Evolutionary conservation across 1,284 basidiomycete genomes (phyloP), one percentile per base, ranked within the genome.

Genomic region (Ganoderma resinaceum): DNA sequence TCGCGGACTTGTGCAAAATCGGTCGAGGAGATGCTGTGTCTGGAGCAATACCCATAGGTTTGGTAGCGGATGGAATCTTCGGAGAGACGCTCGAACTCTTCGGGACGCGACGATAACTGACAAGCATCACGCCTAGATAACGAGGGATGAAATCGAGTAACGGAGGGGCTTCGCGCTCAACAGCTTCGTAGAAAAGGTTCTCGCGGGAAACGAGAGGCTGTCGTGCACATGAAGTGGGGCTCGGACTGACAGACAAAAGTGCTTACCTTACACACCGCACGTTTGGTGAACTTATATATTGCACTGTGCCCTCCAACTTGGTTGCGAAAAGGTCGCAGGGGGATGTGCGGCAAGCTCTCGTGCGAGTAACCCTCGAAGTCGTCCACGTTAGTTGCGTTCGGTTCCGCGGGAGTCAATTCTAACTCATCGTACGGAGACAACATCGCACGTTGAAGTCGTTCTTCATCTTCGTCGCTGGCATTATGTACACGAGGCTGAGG

Each of bases 281-380:
- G 89, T 75, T 96, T 95, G 2, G 97, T 99, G 77, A 99, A 99
- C 79, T 97, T 97, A 82, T 99, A 99, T 76, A 99, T 98, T 70
- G 95, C 93, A 74, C 90, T 95, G 80, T 99, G 97, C 1, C 97
- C 97, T 53, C 97, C 97, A 31, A 99, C 97, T 81, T 99, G 97
- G 77, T 99, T 98, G 66, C 95, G 91, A 81, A 98, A 99, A 1
- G 98, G 98, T 67, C 95, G 91, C 6, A 99, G 84, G 43, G 97
- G 97, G 58, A 99, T 96, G 65, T 96, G 95, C n/a, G 95, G 94
- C 60, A 94, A 81, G 68, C 84, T 84, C 66, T 89, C 87, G 66
- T 88, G 84, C 16, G 86, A 82, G 42, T 81, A 73, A 59, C 84
- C 82, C 16, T 55, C 70, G 20, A 73, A 65, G 49, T 70, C 43